phyloP scores from a whole-genome alignment of 2,329 filamentous ascomycete genomes.

The Calonectria fujianensis region DNA sequence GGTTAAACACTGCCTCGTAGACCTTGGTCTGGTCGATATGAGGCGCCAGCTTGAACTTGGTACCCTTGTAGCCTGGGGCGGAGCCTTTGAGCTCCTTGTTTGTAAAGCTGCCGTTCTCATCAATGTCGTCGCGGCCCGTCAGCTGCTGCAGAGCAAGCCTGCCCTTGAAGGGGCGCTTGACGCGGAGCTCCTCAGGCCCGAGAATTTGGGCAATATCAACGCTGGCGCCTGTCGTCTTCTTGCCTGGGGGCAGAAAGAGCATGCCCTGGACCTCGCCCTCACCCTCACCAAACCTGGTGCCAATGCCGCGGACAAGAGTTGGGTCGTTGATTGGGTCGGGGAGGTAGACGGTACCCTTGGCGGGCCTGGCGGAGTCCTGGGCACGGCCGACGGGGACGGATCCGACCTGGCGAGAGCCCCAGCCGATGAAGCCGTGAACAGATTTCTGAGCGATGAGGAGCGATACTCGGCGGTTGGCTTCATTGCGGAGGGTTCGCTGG shows the following conservation, averaged over 20 bases:
- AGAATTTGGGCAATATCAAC: conserved; percentile 89
- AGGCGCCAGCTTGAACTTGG: conserved; percentile 90
- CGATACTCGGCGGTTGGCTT: conserved; percentile 91
- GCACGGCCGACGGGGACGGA: conserved; percentile 95
- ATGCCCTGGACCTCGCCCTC: conserved; percentile 87
- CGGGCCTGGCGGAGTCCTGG: conserved; percentile 90
- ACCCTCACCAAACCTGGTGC: conserved; percentile 85
- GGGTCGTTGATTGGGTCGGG: conserved; percentile 92
- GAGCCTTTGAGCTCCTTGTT: conserved; percentile 72
- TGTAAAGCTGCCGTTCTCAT: conserved; percentile 78
- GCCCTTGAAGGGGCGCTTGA: conserved; percentile 92
- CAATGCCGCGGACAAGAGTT: conserved; percentile 84
- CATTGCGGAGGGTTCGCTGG: conserved; percentile 90
- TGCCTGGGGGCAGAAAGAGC: conserved; percentile 89
- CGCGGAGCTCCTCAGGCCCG: conserved; percentile 85
- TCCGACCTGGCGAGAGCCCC: conserved; percentile 88
- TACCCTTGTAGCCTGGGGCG: conserved; percentile 81
- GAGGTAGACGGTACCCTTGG: conserved; percentile 87
- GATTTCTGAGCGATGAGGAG: conserved; percentile 97
- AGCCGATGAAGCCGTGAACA: conserved; percentile 94
- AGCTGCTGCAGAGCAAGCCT: conserved; percentile 85
- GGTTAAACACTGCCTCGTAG: conserved; percentile 93
- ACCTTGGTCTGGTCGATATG: conserved; percentile 96
- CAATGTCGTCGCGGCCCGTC: conserved; percentile 85
- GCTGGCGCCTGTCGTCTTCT: conserved; percentile 84